Percentiles rank a stretch among this genome's conserved stretches.
Evolutionary conservation across 768 basidiomycete species (phyloP).

Genomic region (Podaxis sp.): DNA sequence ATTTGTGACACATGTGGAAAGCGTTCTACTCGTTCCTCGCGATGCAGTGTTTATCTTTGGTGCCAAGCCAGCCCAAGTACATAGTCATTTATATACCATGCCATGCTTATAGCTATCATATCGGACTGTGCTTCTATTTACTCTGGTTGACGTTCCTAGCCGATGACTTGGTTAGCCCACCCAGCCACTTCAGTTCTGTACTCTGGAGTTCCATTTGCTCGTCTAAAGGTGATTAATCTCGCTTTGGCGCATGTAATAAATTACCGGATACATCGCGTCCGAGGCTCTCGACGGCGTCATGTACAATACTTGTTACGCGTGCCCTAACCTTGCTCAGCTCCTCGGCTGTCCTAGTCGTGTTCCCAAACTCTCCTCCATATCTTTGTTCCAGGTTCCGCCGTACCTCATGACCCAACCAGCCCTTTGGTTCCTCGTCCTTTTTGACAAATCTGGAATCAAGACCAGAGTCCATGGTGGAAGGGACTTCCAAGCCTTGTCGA

Average conservation of each 20-base stretch:
- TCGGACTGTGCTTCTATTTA: neutral
- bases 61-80: neutral
- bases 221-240: constrained; percentile 2
- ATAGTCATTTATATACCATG: neutral
- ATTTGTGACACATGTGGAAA: neutral
- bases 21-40: neutral
- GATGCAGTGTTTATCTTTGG: neutral
- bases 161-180: neutral
- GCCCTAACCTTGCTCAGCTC: constrained; percentile 32
- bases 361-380: constrained; percentile 8
- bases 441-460: constrained; percentile 8
- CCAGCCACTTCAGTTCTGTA: neutral
- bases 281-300: constrained; percentile 46
- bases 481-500: neutral
- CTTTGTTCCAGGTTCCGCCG: neutral
- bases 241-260: constrained; percentile 7
- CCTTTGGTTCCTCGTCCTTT: constrained; percentile 14
- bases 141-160: neutral
- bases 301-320: constrained; percentile 50
- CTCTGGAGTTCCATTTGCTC: neutral
- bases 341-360: constrained; percentile 3
- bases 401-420: constrained; percentile 21
- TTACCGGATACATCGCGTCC: constrained; percentile 46
- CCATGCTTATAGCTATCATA: neutral
- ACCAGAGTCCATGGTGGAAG: constrained; percentile 9